A percentile compares a stretch with the other conserved stretches of the same genome.
Evolutionary conservation across 2,329 filamentous ascomycete genomes (phyloP).

Genomic region (Aspergillus pseudonomiae): DNA sequence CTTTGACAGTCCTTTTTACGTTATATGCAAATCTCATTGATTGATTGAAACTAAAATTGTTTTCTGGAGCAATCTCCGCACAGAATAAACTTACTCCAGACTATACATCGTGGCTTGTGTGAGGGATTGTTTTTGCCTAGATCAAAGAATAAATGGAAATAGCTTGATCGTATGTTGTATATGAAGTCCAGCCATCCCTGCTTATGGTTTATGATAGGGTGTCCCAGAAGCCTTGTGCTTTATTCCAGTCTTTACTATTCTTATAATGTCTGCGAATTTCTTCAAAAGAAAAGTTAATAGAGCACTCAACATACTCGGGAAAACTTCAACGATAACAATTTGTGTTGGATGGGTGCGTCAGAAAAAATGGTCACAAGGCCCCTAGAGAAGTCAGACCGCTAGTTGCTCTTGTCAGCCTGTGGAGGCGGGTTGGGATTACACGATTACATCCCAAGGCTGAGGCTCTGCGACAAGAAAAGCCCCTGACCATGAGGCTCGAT

Average conservation of each 20-base stretch:
- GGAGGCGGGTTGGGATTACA: too few relatives aligned
- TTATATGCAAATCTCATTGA: not conserved
- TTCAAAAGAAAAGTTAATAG: constrained; percentile 23
- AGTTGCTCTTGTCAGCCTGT: too few relatives aligned
- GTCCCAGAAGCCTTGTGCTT: constrained; percentile 40
- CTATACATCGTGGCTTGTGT: not conserved
- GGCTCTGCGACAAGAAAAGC: too few relatives aligned
- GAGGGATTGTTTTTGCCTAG: not conserved
- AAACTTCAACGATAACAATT: not conserved
- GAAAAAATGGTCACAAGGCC: too few relatives aligned
- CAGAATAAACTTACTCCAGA: not conserved
- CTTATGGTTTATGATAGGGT: constrained; percentile 35
- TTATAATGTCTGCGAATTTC: constrained; percentile 21
- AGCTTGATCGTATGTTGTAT: constrained; percentile 41
- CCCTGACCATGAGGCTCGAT: too few relatives aligned
- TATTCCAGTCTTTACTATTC: constrained; percentile 26
- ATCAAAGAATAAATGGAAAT: constrained; percentile 11
- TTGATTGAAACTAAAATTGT: not conserved
- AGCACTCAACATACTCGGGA: constrained; percentile 10
- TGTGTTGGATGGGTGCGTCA: not conserved
- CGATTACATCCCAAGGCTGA: too few relatives aligned
- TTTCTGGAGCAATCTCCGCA: not conserved
- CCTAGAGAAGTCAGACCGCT: too few relatives aligned
- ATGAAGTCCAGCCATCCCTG: constrained; percentile 43
- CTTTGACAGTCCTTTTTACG: not conserved